Base-by-base conservation (phyloP, 2,329 filamentous ascomycete species). In the Proliferodiscus dingleyae region DNA sequence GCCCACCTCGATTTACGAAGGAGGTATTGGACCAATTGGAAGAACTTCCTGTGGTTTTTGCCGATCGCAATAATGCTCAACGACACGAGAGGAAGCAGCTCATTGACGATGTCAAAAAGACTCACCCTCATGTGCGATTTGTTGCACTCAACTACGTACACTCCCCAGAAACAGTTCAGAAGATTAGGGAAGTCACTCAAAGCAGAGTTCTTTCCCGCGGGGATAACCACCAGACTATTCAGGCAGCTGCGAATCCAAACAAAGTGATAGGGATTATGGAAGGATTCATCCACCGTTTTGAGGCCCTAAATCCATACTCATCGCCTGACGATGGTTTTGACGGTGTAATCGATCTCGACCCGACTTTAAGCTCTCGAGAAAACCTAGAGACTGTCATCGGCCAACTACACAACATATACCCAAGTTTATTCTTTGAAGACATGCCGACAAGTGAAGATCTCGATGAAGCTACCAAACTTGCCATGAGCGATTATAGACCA, bases 151-250 rank as follows among this genome's bases (percentile, higher is more conserved):
- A 97, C 59, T 98, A 90, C 61, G 83, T 87, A 5, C 93, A 97
- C 61, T 80, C 89, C 46, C 71, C 67, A 15, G 60, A 70, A 30
- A 70, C 88, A 53, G 77, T 93, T 6, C 76, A 86, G 40, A 72
- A 78, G 24, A 87, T 97, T 51, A 79, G 87, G 36, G 71, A 78
- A 46, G 74, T 91, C 21, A 95, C 89, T 1, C 83, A 80, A 46
- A 77, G 83, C 52, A 83, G 93, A 40, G 88, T 98, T 1, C 70
- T 96, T 16, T 76, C 80, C 5, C 85, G 93, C 18, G 93, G 93
- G 11, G 89, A 98, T 65, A 97, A 97, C 61, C 93, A 98, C 65
- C 93, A 98, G 68, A 98, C 93, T 0, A 97, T 98, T 49, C 89
- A 93, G 60, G 90, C 91, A 9, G 85, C 80, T 37, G 85, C 87